phyloP scores from a whole-genome alignment of 768 basidiomycete species.

The Mycena vulgaris region DNA sequence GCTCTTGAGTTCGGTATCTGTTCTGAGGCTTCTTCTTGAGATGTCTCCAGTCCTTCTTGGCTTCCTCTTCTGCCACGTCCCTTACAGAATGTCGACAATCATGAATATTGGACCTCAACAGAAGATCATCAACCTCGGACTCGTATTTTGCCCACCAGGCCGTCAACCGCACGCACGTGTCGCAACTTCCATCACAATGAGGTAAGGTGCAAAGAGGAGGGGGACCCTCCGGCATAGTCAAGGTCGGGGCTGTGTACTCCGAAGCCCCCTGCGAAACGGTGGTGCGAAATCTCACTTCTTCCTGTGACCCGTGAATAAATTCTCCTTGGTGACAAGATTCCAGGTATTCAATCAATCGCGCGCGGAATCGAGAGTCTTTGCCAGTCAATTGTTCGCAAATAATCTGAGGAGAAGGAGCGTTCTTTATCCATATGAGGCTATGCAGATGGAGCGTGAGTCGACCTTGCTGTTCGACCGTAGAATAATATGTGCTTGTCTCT shows the following conservation, averaged over 20 bases:
- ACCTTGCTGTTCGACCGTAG: constrained; percentile 49
- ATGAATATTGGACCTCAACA: constrained; percentile 40
- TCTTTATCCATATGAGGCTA: constrained; percentile 43
- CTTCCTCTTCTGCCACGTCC: neutral
- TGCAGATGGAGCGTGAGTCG: constrained; percentile 47
- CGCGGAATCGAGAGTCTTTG: constrained; percentile 1
- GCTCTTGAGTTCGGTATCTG: too few relatives aligned
- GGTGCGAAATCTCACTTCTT: constrained; percentile 31
- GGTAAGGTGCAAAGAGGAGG: constrained; percentile 25
- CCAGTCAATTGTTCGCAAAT: constrained; percentile 30
- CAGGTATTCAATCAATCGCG: constrained; percentile 27
- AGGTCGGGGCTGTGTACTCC: constrained; percentile 36
- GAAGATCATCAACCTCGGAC: constrained; percentile 38
- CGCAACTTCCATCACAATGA: constrained; percentile 8
- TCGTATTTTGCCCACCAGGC: constrained; percentile 36
- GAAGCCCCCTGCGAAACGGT: neutral
- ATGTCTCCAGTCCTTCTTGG: constrained; percentile 13
- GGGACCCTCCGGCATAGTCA: constrained; percentile 38
- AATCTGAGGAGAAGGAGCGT: constrained; percentile 31
- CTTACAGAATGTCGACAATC: constrained; percentile 25
- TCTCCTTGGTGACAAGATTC: constrained; percentile 28
- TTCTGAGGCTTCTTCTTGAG: constrained; percentile 17
- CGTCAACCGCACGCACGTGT: neutral
- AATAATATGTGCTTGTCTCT: constrained; percentile 42
- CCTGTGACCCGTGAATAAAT: constrained; percentile 40